These are phyloP conservation scores for Carallia brachiata DNA, from an alignment of 345 rosid genomes.

Conservation along the genomic window DNA sequence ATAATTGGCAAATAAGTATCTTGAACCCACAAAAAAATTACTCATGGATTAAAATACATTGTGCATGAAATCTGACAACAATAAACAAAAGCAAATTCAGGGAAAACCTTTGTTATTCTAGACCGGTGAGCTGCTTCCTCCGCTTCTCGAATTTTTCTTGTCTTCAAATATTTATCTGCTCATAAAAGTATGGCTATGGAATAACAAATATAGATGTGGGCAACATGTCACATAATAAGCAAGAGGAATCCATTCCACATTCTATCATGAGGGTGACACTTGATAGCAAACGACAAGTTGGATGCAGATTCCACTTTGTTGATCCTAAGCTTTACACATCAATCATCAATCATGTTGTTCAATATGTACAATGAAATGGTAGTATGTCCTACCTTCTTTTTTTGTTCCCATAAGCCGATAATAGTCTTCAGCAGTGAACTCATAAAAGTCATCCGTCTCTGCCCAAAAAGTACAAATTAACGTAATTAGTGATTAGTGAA, in stretches of 20 bases:
- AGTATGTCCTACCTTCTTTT: constrained; percentile 53
- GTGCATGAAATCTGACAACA: background rate
- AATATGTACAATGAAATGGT: too few species aligned
- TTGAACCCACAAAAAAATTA: background rate
- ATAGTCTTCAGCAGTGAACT: constrained; percentile 81
- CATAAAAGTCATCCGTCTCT: constrained; percentile 87
- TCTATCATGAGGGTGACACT: too few species aligned
- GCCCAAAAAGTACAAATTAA: constrained; percentile 16
- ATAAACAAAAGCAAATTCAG: background rate
- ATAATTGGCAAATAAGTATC: constrained; percentile 11
- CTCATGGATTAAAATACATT: constrained; percentile 4
- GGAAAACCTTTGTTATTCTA: constrained; percentile 63
- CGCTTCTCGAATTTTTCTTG: constrained; percentile 76
- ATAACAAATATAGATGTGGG: too few species aligned
- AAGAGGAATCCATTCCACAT: too few species aligned
- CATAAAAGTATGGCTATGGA: background rate
- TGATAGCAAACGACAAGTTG: too few species aligned
- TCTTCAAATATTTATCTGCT: constrained; percentile 74
- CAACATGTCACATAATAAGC: too few species aligned
- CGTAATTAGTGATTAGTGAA: background rate
- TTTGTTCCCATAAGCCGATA: constrained; percentile 49
- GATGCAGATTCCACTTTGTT: too few species aligned
- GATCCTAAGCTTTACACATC: background rate
- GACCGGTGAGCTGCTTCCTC: constrained; percentile 82
- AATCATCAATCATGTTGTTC: background rate